These are phyloP conservation scores for Umbelopsis ramanniana DNA, from an alignment of 192 early-diverging fungal genomes.

Conservation along the genomic window DNA sequence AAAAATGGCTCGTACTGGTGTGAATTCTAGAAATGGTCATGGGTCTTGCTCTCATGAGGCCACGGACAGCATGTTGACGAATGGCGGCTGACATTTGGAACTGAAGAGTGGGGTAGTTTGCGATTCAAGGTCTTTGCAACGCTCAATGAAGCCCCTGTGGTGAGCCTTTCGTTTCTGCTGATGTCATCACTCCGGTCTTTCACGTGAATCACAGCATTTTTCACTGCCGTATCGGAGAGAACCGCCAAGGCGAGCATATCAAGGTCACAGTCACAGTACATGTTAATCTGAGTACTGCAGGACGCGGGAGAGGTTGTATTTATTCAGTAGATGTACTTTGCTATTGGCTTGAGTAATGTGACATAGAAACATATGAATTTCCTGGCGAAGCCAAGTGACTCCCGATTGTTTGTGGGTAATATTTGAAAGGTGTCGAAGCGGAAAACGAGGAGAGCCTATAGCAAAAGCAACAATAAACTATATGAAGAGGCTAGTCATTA, in stretches of 20 bases:
- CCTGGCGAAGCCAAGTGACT: too few species aligned
- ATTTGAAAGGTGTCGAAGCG: too few species aligned
- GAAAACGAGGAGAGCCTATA: too few species aligned
- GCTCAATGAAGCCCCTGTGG: slow-evolving; percentile 8
- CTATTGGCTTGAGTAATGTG: too few species aligned
- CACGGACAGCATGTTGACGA: slow-evolving; percentile 11
- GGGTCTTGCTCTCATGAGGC: slow-evolving; percentile 15
- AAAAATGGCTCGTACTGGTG: not conserved
- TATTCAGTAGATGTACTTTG: too few species aligned
- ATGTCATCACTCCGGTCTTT: slow-evolving; percentile 12
- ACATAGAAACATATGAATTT: too few species aligned
- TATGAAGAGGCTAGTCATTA: too few species aligned
- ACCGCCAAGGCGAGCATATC: not conserved
- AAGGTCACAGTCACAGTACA: not conserved
- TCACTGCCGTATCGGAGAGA: not conserved
- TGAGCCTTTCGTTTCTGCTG: not conserved
- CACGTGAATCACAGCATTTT: not conserved
- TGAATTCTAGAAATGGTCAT: slow-evolving; percentile 19
- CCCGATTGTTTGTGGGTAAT: too few species aligned
- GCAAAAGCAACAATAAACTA: too few species aligned
- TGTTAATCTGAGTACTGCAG: too few species aligned
- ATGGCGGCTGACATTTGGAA: slow-evolving; percentile 16
- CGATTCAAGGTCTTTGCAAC: not conserved
- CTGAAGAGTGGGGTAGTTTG: slow-evolving; percentile 19
- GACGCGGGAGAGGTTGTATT: too few species aligned